Conservation (phyloP, 2,329 filamentous ascomycete species). For the Rhynchosporium secalis region DNA sequence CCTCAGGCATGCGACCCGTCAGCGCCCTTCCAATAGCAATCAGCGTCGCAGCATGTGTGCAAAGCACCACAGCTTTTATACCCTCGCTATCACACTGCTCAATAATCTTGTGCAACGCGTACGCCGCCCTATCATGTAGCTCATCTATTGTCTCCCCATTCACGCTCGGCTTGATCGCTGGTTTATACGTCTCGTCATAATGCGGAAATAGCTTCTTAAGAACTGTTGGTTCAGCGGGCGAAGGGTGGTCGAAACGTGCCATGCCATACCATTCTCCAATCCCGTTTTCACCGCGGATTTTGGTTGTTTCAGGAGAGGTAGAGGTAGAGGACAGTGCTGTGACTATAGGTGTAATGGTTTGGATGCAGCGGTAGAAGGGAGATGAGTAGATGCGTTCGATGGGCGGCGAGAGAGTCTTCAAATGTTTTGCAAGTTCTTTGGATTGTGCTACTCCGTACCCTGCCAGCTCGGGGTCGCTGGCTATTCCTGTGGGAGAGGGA, state of each 20-base stretch:
- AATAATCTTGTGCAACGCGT: slow-evolving; percentile 69
- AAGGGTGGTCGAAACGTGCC: slow-evolving; percentile 82
- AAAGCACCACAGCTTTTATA: slow-evolving; percentile 73
- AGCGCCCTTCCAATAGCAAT: slow-evolving; percentile 83
- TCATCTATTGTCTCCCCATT: slow-evolving; percentile 78
- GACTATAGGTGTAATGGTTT: slow-evolving; percentile 75
- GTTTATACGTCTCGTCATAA: slow-evolving; percentile 58
- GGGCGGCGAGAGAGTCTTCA: slow-evolving; percentile 62
- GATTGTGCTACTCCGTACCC: slow-evolving; percentile 85
- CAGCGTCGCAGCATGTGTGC: slow-evolving; percentile 85
- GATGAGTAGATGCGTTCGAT: slow-evolving; percentile 79
- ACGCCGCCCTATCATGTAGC: slow-evolving; percentile 77
- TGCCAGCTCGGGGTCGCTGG: slow-evolving; percentile 84
- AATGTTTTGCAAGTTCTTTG: slow-evolving; percentile 68
- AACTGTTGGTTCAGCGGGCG: slow-evolving; percentile 63
- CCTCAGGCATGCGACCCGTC: slow-evolving; percentile 74
- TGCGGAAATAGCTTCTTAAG: slow-evolving; percentile 68
- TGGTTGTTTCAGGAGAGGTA: slow-evolving; percentile 35
- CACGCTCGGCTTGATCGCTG: slow-evolving; percentile 65
- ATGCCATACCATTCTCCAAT: slow-evolving; percentile 88
- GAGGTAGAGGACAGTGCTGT: slow-evolving; percentile 43
- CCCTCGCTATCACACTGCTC: slow-evolving; percentile 69
- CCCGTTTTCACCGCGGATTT: slow-evolving; percentile 57
- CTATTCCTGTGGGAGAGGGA: slow-evolving; percentile 80
- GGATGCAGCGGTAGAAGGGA: slow-evolving; percentile 83